A percentile compares a stretch with the other conserved stretches of the same genome.
Evolutionary conservation across 2,329 filamentous ascomycete genomes (phyloP).

Genomic region (Apiospora rasikravindrae): DNA sequence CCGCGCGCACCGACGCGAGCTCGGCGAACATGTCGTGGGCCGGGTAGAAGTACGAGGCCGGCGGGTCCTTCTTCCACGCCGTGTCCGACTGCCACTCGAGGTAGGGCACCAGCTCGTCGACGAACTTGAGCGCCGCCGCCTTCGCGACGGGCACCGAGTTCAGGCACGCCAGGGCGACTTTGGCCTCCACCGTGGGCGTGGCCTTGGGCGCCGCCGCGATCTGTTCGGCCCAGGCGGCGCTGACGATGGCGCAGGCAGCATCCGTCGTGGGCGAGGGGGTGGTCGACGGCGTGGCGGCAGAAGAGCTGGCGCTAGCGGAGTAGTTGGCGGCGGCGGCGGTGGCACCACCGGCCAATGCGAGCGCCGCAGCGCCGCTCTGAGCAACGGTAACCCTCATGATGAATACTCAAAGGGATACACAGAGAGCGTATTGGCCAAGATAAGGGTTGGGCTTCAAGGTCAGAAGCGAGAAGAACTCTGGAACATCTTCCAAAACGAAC

Average conservation of each 20-base stretch:
- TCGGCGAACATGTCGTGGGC: conserved; percentile 44
- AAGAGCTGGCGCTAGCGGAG: conserved; percentile 6
- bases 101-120: conserved; percentile 47
- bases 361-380: not conserved
- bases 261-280: not conserved
- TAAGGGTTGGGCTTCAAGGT: conserved; percentile 1
- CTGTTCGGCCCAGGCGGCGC: conserved; percentile 37
- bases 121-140: conserved; percentile 43
- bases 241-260: conserved; percentile 36
- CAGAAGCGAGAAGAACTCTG: conserved; percentile 16
- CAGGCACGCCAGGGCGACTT: conserved; percentile 46
- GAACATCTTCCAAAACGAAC: not conserved
- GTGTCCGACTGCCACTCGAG: conserved; percentile 48
- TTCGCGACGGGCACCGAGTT: conserved; percentile 48
- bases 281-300: conserved; percentile 23
- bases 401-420: not conserved
- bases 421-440: not conserved
- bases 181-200: conserved; percentile 43
- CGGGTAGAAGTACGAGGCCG: conserved; percentile 44
- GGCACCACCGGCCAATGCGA: not conserved
- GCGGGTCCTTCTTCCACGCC: conserved; percentile 45
- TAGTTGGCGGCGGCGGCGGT: not conserved
- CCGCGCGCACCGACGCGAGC: conserved; percentile 39
- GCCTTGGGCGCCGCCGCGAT: conserved; percentile 30
- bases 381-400: conserved; percentile 6